These are phyloP conservation scores for Helianthus annuus DNA, from an alignment of 129 eudicot genomes.

Conservation along the genomic window DNA sequence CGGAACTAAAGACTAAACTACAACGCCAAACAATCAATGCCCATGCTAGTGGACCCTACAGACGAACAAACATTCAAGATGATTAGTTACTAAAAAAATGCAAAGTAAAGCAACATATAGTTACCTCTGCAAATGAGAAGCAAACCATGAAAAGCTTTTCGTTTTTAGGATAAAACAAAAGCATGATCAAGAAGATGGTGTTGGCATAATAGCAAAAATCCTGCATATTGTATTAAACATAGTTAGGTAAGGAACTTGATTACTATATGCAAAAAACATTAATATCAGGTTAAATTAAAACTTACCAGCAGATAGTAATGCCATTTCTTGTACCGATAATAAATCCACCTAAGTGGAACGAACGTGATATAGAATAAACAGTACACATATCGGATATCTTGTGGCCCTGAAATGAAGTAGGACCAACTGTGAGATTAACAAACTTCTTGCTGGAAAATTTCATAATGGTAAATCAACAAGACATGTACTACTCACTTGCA, in stretches of 20 bases:
- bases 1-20: conserved; percentile 92
- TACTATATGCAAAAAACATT: not conserved
- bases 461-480: not conserved
- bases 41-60: conserved; percentile 98
- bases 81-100: not conserved
- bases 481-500: conserved; percentile 77
- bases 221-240: conserved; percentile 35
- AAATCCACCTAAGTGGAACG: conserved; percentile 95
- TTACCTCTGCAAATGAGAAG: conserved; percentile 99
- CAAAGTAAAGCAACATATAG: not conserved
- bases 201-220: conserved; percentile 52
- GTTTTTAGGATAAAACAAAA: conserved; percentile 75
- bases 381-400: conserved; percentile 88
- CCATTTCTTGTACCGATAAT: conserved; percentile 96
- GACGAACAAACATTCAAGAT: conserved; percentile 5
- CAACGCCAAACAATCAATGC: conserved; percentile 95
- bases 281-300: not conserved
- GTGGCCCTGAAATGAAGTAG: conserved; percentile 69
- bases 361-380: conserved; percentile 80
- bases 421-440: not conserved
- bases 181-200: conserved; percentile 78
- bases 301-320: conserved; percentile 94
- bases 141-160: conserved; percentile 99
- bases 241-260: too few species aligned
- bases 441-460: not conserved